Evolutionary conservation across 768 basidiomycete genomes (phyloP).

Genomic region (Amanita polypyramis): DNA sequence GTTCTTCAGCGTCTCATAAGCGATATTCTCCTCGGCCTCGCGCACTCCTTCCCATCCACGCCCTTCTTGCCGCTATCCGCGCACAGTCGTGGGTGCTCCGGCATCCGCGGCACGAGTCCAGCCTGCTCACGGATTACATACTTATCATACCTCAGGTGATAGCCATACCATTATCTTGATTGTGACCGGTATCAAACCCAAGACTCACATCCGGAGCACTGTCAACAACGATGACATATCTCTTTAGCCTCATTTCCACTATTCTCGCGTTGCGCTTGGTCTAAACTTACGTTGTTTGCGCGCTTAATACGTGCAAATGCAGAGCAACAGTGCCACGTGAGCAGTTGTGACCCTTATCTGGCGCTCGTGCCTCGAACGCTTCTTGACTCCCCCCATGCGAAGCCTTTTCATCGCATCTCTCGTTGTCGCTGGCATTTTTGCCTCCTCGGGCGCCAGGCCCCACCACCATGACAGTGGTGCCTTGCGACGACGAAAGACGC

Average conservation of each 20-base stretch:
- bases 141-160: conserved; percentile 45
- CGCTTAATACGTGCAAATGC: neutral
- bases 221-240: conserved; percentile 30
- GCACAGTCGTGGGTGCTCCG: conserved; percentile 29
- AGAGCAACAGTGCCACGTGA: neutral
- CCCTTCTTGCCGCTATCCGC: conserved; percentile 35
- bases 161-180: conserved; percentile 59
- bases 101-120: conserved; percentile 38
- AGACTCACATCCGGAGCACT: conserved; percentile 34
- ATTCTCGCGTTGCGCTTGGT: conserved; percentile 60
- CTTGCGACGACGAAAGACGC: conserved; percentile 67
- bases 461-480: conserved; percentile 8
- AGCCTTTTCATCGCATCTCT: conserved; percentile 5
- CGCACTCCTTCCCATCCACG: conserved; percentile 9
- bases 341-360: neutral
- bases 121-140: conserved; percentile 47
- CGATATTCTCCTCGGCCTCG: no score
- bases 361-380: neutral
- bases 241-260: conserved; percentile 58
- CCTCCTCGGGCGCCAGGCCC: neutral
- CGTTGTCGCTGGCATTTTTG: conserved; percentile 1
- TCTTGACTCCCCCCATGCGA: neutral
- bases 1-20: no score
- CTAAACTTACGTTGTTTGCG: no score
- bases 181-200: conserved; percentile 61